A percentile compares a stretch with the other conserved stretches of the same genome.
phyloP scores from a whole-genome alignment of 2,329 filamentous ascomycete genomes.

The Pseudonectria buxi region DNA sequence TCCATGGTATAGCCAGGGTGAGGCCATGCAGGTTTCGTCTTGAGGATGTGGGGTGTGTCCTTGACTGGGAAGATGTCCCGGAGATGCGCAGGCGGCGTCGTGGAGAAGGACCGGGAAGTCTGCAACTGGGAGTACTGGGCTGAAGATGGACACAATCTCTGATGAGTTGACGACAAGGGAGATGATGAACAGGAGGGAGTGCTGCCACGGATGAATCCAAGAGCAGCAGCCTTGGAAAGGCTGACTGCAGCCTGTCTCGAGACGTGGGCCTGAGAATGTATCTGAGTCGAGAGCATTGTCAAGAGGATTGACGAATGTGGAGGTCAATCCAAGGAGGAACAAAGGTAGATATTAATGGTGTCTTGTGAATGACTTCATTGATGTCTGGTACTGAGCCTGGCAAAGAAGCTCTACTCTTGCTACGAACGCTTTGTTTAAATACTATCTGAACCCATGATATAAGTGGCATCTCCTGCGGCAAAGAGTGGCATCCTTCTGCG shows the following conservation, averaged over 20 bases:
- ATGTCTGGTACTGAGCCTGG: background rate
- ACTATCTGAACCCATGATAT: too few relatives aligned
- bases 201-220: constrained; percentile 12
- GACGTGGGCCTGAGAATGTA: constrained; percentile 14
- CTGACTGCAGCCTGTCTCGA: constrained; percentile 19
- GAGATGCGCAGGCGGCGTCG: constrained; percentile 38
- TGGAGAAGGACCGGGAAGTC: constrained; percentile 40
- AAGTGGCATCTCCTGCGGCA: too few relatives aligned
- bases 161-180: constrained; percentile 5
- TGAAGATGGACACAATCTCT: constrained; percentile 10
- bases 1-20: constrained; percentile 69
- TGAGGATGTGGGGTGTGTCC: constrained; percentile 54
- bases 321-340: constrained; percentile 5
- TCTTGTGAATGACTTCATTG: background rate
- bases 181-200: constrained; percentile 10
- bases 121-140: constrained; percentile 15
- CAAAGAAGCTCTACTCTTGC: too few relatives aligned
- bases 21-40: constrained; percentile 60
- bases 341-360: constrained; percentile 1
- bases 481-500: too few relatives aligned
- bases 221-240: constrained; percentile 18
- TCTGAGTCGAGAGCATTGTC: constrained; percentile 23
- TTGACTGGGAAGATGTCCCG: constrained; percentile 57
- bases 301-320: constrained; percentile 3
- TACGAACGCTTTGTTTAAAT: too few relatives aligned